Percentiles rank a stretch among this genome's conserved stretches.
phyloP scores from a whole-genome alignment of 1,284 basidiomycete species.

The Boletellus sp. region DNA sequence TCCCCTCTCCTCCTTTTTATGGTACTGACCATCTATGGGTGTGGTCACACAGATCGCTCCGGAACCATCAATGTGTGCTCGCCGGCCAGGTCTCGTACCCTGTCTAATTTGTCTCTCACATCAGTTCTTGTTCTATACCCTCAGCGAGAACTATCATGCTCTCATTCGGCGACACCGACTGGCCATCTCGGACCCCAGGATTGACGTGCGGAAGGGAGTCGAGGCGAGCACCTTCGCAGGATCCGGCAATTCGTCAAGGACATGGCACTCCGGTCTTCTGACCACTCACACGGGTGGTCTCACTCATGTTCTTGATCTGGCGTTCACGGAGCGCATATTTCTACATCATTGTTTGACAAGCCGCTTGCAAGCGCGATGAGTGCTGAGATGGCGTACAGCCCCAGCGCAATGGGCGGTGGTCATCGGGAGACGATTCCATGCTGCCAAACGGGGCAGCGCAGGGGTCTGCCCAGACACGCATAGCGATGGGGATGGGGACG shows the following conservation, averaged over 20 bases:
- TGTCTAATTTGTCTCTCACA: constrained; percentile 76
- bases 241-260: constrained; percentile 53
- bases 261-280: constrained; percentile 34
- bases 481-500: constrained; percentile 1
- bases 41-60: constrained; percentile 52
- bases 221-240: constrained; percentile 54
- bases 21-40: neutral
- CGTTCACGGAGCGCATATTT: neutral
- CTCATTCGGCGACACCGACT: constrained; percentile 67
- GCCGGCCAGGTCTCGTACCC: constrained; percentile 57
- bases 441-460: constrained; percentile 55
- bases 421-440: constrained; percentile 55
- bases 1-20: neutral
- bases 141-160: constrained; percentile 77
- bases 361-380: constrained; percentile 73
- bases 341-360: constrained; percentile 68
- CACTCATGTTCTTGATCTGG: constrained; percentile 5
- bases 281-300: constrained; percentile 26
- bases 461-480: constrained; percentile 8
- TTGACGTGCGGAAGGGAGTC: constrained; percentile 71
- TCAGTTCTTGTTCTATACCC: constrained; percentile 74
- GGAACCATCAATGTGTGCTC: constrained; percentile 73
- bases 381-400: constrained; percentile 57
- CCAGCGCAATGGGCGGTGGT: constrained; percentile 36
- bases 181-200: constrained; percentile 55